These are phyloP conservation scores for Pelargonium myrrhifolium DNA, from an alignment of 441 rosid species.

Conservation along the genomic window DNA sequence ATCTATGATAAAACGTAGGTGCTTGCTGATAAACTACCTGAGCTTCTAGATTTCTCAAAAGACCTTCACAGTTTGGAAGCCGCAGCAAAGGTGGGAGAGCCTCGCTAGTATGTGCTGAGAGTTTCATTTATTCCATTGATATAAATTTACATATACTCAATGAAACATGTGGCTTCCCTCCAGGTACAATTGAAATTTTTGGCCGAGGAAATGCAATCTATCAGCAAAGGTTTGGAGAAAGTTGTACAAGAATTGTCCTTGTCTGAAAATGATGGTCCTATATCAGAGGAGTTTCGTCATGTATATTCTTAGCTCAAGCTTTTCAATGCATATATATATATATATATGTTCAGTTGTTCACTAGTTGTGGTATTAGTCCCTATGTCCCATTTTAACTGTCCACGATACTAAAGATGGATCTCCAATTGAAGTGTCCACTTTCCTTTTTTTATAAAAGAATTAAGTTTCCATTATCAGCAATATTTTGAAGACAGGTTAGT, in stretches of 20 bases:
- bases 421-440: neutral
- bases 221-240: slow-evolving; percentile 89
- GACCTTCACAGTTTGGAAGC: slow-evolving; percentile 64
- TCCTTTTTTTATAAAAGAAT: neutral
- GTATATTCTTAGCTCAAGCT: slow-evolving; percentile 26
- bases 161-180: slow-evolving; percentile 15
- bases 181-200: slow-evolving; percentile 88
- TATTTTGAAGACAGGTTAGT: neutral
- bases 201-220: slow-evolving; percentile 96
- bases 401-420: neutral
- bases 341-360: neutral
- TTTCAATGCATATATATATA: neutral
- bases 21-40: slow-evolving; percentile 83
- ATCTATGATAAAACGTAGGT: slow-evolving; percentile 42
- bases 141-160: neutral
- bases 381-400: neutral
- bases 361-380: neutral
- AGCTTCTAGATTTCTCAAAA: slow-evolving; percentile 70
- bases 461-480: neutral
- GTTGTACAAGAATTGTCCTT: slow-evolving; percentile 73
- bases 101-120: neutral
- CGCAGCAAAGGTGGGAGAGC: slow-evolving; percentile 61
- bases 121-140: neutral
- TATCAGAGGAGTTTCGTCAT: slow-evolving; percentile 65
- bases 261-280: slow-evolving; percentile 81